These are phyloP conservation scores for Rosa multiflora DNA, from an alignment of 306 rosid genomes.

Conservation along the genomic window DNA sequence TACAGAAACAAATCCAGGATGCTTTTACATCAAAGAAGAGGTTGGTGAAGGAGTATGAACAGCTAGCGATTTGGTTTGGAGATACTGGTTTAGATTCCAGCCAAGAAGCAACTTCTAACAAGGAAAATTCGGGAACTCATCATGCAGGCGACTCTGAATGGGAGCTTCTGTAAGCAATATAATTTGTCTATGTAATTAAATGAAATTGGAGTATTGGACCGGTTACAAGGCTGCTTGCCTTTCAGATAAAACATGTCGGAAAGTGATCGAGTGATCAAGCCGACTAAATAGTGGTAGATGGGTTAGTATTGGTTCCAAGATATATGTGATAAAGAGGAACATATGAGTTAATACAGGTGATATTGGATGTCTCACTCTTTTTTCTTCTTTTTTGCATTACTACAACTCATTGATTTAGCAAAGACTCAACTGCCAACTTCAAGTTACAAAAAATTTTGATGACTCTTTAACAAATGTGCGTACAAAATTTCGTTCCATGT, in stretches of 20 bases:
- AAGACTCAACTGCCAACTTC: not conserved
- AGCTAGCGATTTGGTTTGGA: slow-evolving; percentile 85
- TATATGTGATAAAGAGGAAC: slow-evolving; percentile 12
- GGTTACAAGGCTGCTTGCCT: slow-evolving; percentile 14
- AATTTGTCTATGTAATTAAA: slow-evolving; percentile 28
- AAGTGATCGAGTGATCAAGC: not conserved
- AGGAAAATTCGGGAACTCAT: slow-evolving; percentile 29
- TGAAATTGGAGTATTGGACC: slow-evolving; percentile 21
- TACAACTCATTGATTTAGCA: not conserved
- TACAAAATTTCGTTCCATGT: slow-evolving; percentile 82
- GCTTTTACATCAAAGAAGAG: slow-evolving; percentile 72
- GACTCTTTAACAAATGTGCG: slow-evolving; percentile 61
- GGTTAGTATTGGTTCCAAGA: slow-evolving; percentile 1
- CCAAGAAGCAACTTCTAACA: slow-evolving; percentile 23
- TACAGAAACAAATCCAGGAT: slow-evolving; percentile 67
- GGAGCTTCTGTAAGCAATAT: slow-evolving; percentile 65
- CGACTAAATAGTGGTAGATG: not conserved
- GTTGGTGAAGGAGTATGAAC: slow-evolving; percentile 78
- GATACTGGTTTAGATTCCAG: slow-evolving; percentile 46
- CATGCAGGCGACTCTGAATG: slow-evolving; percentile 63
- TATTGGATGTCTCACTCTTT: not conserved
- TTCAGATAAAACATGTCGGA: not conserved
- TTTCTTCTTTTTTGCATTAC: slow-evolving; percentile 2
- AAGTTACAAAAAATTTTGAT: slow-evolving; percentile 43
- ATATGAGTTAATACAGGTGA: not conserved